phyloP scores from a whole-genome alignment of 2,329 filamentous ascomycete genomes.

The Penicillium capsulatum region DNA sequence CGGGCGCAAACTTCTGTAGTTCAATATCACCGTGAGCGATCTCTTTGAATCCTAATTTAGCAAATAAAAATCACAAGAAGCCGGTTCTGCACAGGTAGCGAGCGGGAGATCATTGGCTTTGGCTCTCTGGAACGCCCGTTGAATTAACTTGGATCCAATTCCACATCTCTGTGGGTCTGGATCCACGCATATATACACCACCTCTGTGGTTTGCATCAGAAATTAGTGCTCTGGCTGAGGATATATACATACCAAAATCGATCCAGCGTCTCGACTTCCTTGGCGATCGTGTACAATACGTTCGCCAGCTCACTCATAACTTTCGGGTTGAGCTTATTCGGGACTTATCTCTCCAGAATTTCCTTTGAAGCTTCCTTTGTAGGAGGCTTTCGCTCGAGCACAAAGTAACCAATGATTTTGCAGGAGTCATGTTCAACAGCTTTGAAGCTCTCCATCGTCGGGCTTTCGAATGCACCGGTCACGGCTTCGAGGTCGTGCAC shows the following conservation, averaged over 20 bases:
- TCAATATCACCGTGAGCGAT: slow-evolving; percentile 16
- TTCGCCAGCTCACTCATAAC: slow-evolving; percentile 3
- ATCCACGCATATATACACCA: slow-evolving; percentile 13
- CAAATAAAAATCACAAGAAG: slow-evolving; percentile 14
- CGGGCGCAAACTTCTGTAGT: slow-evolving; percentile 13
- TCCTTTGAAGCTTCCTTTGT: background rate
- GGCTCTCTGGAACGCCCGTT: slow-evolving; percentile 5
- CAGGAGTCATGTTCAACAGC: slow-evolving; percentile 5
- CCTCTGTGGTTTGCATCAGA: slow-evolving; percentile 5
- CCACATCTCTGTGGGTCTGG: slow-evolving; percentile 7
- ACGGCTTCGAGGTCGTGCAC: slow-evolving; percentile 9
- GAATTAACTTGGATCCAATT: slow-evolving; percentile 9
- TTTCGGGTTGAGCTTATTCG: slow-evolving; percentile 5
- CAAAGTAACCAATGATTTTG: slow-evolving; percentile 12
- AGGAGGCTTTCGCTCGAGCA: slow-evolving; percentile 4
- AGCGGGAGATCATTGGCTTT: slow-evolving; percentile 3
- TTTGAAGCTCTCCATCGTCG: slow-evolving; percentile 8
- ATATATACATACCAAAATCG: background rate
- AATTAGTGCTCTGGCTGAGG: background rate
- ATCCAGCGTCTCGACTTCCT: background rate
- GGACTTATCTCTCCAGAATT: too few relatives aligned
- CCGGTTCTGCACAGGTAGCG: slow-evolving; percentile 11
- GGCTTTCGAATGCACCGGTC: background rate
- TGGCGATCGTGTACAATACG: background rate
- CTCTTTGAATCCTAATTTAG: slow-evolving; percentile 13